Evolutionary conservation across 78 protist genomes (phyloP).

Genomic region (Thecamonas trahens): DNA sequence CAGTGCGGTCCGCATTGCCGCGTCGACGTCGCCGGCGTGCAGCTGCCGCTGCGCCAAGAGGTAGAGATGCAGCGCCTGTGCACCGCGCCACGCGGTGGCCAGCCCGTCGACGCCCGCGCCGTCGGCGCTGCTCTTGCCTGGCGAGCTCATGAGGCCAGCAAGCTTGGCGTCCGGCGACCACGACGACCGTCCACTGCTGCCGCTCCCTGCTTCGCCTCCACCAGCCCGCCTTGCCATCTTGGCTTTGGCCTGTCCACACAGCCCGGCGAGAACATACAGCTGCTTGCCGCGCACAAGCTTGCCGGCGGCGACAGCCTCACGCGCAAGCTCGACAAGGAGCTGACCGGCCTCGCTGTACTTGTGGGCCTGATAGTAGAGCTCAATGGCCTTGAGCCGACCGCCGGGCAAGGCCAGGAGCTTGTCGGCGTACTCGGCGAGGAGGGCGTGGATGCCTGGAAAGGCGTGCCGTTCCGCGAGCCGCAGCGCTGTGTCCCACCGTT

Average conservation of each 20-base stretch:
- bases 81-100: constrained; percentile 62
- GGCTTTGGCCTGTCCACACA: too few relatives aligned
- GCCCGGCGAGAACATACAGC: constrained; percentile 64
- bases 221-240: not conserved
- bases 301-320: not conserved
- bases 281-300: constrained; percentile 52
- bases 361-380: constrained; percentile 28
- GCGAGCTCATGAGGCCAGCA: constrained; percentile 14
- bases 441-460: constrained; percentile 22
- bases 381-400: constrained; percentile 61
- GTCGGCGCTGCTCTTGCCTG: not conserved
- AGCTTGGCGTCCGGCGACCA: constrained; percentile 4
- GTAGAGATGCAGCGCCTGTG: constrained; percentile 43
- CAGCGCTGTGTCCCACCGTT: constrained; percentile 36
- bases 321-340: constrained; percentile 33
- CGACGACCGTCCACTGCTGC: too few relatives aligned
- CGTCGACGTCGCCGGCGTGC: not conserved
- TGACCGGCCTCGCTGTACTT: constrained; percentile 51
- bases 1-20: constrained; percentile 24
- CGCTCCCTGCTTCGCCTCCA: not conserved
- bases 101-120: too few relatives aligned
- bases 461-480: constrained; percentile 59
- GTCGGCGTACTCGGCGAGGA: constrained; percentile 49
- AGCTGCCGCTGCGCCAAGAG: not conserved
- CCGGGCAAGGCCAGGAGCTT: constrained; percentile 38